Evolutionary conservation across 306 rosid genomes (phyloP).

Genomic region (Nissolia schottii): DNA sequence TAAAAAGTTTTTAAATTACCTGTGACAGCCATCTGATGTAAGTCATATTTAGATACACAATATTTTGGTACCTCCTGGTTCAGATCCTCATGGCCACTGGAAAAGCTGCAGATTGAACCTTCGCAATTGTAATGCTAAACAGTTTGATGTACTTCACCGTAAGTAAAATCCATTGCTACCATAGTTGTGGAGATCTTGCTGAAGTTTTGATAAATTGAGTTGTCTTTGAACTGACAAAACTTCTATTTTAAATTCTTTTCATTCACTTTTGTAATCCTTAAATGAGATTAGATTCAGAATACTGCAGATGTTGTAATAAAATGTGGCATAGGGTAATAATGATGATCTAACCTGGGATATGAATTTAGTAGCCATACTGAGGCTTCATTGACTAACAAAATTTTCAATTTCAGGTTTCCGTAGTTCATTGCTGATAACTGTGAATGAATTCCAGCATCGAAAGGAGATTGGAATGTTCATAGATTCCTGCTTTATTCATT

Average conservation of each 20-base stretch:
- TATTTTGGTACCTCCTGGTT: slow-evolving; percentile 71
- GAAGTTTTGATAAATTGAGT: background rate
- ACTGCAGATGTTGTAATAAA: slow-evolving; percentile 5
- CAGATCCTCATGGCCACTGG: slow-evolving; percentile 70
- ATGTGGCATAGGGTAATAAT: background rate
- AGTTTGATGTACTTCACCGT: slow-evolving; percentile 65
- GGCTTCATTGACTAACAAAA: slow-evolving; percentile 19
- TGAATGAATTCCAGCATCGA: slow-evolving; percentile 56
- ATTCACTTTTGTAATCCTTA: background rate
- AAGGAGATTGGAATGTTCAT: slow-evolving; percentile 71
- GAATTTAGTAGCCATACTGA: background rate
- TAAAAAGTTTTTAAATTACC: background rate
- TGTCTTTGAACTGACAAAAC: background rate
- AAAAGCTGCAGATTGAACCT: slow-evolving; percentile 63
- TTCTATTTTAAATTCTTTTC: background rate
- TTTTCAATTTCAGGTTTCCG: slow-evolving; percentile 60
- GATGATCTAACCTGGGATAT: background rate
- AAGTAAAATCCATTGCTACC: slow-evolving; percentile 21
- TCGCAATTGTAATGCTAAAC: slow-evolving; percentile 48
- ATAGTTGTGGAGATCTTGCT: background rate
- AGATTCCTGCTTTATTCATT: slow-evolving; percentile 83
- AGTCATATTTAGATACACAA: slow-evolving; percentile 64
- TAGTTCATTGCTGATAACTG: slow-evolving; percentile 58
- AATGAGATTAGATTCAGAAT: slow-evolving; percentile 12
- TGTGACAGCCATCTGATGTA: slow-evolving; percentile 23